Base-by-base conservation (phyloP, 148 eudicot genomes). In the Rhododendron williamsianum region DNA sequence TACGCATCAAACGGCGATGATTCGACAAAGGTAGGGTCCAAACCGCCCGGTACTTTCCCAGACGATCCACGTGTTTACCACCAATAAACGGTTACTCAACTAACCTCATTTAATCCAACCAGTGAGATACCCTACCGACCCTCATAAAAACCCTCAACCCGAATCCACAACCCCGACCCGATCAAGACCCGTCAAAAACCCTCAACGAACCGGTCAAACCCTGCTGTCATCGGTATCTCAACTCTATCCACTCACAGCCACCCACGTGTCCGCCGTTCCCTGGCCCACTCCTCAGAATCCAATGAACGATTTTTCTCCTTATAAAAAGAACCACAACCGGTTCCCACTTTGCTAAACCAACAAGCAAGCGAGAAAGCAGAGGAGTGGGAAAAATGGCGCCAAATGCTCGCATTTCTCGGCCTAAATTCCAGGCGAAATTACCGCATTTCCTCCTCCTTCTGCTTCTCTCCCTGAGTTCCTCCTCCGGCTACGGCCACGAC, bases 401-500 rank as follows among this genome's bases (percentile, higher is more conserved):
- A 89, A 90, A 87, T n/a, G 36, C 88, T 51, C 67, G 76, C 85
- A 81, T 6, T 83, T 82, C 82, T 84, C 78, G 80, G 78, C 77
- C 86, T 0, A 54, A 6, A 63, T 85, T 52, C 16, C 85, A 83
- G 83, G 84, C 88, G 23, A 79, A 9, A 82, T 82, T 63, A 23
- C 83, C 54, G 73, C 84, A 81, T 16, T 67, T 88, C 6, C 84
- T 82, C 19, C 85, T 85, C 78, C 5, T 84, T 69, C 49, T 86
- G 52, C 82, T 88, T 58, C 87, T 89, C 80, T 52, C 36, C 52
- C 69, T 82, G 18, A 36, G 2, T 21, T 60, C 83, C 12, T 56
- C 3, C 54, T 69, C 65, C 30, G 54, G 67, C 63, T 77, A 76
- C 52, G 87, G 88, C 69, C 98, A 94, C 49, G 87, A 97, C 87